A percentile compares a stretch with the other conserved stretches of the same genome.
phyloP scores from a whole-genome alignment of 1,284 basidiomycete species.

The Heterobasidion annosum region DNA sequence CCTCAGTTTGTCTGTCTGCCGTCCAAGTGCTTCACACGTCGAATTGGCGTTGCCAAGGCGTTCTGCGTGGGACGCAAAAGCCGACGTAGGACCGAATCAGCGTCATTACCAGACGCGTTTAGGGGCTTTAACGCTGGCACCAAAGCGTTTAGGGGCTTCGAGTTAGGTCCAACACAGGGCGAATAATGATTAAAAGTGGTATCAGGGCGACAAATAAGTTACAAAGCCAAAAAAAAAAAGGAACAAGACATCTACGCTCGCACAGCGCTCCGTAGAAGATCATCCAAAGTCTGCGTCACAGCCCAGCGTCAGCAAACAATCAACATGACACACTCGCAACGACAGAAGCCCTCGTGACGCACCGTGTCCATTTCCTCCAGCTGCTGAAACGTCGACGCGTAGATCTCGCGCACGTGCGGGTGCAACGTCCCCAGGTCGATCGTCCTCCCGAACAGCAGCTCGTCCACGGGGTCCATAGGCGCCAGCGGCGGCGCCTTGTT shows the following conservation, averaged over 20 bases:
- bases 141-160: too few relatives aligned
- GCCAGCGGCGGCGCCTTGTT: constrained; percentile 32
- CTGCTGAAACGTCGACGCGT: constrained; percentile 60
- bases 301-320: neutral
- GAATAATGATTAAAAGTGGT: neutral
- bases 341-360: constrained; percentile 13
- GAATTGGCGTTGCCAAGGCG: too few relatives aligned
- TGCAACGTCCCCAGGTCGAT: constrained; percentile 58
- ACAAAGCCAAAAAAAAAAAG: neutral
- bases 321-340: constrained; percentile 2
- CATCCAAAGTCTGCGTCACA: constrained; percentile 21
- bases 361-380: constrained; percentile 78
- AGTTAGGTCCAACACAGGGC: too few relatives aligned
- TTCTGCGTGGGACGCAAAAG: too few relatives aligned
- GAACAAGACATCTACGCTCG: constrained; percentile 5
- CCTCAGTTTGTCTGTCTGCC: too few relatives aligned
- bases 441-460: constrained; percentile 62
- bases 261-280: constrained; percentile 21
- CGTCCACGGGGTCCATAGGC: constrained; percentile 63
- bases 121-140: too few relatives aligned
- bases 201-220: constrained; percentile 5
- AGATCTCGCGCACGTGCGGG: constrained; percentile 64
- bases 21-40: too few relatives aligned
- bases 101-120: too few relatives aligned
- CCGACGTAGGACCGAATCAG: too few relatives aligned